These are phyloP conservation scores for Basidiobolus meristosporus DNA, from an alignment of 371 early-diverging fungal genomes.

Conservation along the genomic window DNA sequence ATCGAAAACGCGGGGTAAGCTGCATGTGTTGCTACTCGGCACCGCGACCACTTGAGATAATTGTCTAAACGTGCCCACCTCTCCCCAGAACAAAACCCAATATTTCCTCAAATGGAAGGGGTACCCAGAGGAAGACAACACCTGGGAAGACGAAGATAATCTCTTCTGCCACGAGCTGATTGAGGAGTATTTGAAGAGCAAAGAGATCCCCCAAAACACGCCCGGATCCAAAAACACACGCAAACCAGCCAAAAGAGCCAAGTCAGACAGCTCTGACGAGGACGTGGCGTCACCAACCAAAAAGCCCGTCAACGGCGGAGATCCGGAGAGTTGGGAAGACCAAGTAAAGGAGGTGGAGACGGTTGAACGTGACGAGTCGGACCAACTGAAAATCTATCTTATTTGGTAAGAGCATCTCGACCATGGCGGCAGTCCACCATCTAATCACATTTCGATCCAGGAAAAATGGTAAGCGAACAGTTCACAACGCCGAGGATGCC, in stretches of 20 bases:
- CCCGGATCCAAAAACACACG: no score
- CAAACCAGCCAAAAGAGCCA: no score
- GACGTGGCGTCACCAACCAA: no score
- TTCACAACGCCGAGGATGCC: slow-evolving; percentile 3
- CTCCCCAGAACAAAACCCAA: slow-evolving; percentile 4
- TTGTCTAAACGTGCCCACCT: no score
- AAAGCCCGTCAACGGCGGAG: no score
- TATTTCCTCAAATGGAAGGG: slow-evolving; percentile 19
- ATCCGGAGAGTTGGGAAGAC: slow-evolving; percentile 6
- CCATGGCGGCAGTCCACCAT: background rate
- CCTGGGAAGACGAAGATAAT: slow-evolving; percentile 17
- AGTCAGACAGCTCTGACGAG: no score
- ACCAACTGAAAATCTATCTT: slow-evolving; percentile 1
- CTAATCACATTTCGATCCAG: background rate
- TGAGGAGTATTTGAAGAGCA: no score
- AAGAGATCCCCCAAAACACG: no score
- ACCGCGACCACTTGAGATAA: no score
- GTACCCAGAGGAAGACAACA: slow-evolving; percentile 11
- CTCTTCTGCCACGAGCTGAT: slow-evolving; percentile 10
- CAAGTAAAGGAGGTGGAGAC: slow-evolving; percentile 5
- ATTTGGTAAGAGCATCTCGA: slow-evolving; percentile 2
- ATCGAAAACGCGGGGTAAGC: slow-evolving; percentile 4
- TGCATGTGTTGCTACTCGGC: no score
- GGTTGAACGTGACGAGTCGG: slow-evolving; percentile 1
- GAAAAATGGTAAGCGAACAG: slow-evolving; percentile 6